Evolutionary conservation across 768 basidiomycete genomes (phyloP).

Genomic region (Sistotremastrum suecicum): DNA sequence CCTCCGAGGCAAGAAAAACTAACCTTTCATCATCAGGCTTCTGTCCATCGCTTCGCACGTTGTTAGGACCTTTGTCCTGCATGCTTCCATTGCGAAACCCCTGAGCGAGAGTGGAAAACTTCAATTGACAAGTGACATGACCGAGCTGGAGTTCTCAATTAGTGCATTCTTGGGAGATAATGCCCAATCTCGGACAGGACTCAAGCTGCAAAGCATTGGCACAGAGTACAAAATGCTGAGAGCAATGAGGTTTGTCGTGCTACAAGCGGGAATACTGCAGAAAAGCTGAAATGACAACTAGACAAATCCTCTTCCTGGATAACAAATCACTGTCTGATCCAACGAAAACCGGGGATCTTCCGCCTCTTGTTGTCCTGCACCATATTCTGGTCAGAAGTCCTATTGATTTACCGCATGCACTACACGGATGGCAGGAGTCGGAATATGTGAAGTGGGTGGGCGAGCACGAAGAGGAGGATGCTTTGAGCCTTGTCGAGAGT

Average conservation of each 20-base stretch:
- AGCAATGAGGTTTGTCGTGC: slow-evolving; percentile 58
- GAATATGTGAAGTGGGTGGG: slow-evolving; percentile 97
- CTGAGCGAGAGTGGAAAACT: slow-evolving; percentile 89
- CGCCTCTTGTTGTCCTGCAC: slow-evolving; percentile 79
- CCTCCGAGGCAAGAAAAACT: not conserved
- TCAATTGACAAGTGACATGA: slow-evolving; percentile 92
- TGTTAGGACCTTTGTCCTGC: slow-evolving; percentile 77
- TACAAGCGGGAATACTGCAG: no score
- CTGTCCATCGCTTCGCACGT: slow-evolving; percentile 60
- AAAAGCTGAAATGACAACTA: slow-evolving; percentile 16
- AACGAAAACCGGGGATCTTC: slow-evolving; percentile 58
- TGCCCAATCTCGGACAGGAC: slow-evolving; percentile 41
- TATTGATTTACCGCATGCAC: slow-evolving; percentile 69
- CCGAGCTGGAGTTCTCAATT: slow-evolving; percentile 86
- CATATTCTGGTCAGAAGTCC: slow-evolving; percentile 85
- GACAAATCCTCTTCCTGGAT: slow-evolving; percentile 83
- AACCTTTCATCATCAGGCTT: slow-evolving; percentile 27
- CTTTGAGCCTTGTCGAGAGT: slow-evolving; percentile 66
- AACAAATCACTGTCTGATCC: slow-evolving; percentile 53
- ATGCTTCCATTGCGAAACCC: slow-evolving; percentile 86
- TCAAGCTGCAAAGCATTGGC: slow-evolving; percentile 61
- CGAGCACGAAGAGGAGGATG: slow-evolving; percentile 74
- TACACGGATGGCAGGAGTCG: slow-evolving; percentile 89
- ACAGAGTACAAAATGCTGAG: slow-evolving; percentile 79
- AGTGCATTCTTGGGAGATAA: slow-evolving; percentile 60